Base-by-base conservation (phyloP, 495 filamentous ascomycete genomes). In the Talaromyces borbonicus region DNA sequence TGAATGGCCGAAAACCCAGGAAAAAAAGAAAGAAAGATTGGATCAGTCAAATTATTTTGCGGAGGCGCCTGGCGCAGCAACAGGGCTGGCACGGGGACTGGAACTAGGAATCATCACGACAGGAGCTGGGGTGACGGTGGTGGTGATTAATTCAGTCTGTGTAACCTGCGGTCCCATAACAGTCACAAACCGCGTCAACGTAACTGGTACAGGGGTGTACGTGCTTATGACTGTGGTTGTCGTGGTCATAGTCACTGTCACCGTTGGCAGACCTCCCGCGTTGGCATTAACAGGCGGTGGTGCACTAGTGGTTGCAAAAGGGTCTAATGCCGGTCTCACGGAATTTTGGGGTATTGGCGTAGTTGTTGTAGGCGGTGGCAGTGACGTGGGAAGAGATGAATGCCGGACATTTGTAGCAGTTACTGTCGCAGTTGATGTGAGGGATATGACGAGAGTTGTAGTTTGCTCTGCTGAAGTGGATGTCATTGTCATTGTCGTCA, bases 221-320 rank as follows among this genome's bases (percentile, higher is more conserved):
- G 35, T 38, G 15, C 16, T 38, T 20, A 19, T 38, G 16, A 20
- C 22, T 15, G 35, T 38, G 16, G 35, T 7, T 38, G 35, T 38
- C 16, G 22, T 20, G 19, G 35, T 38, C 35, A 38, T 20, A 11
- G 35, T 38, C 16, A 38, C 35, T 38, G 35, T 38, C 35, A 38
- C 35, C 16, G 35, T 38, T n/a, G 35, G 35, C 8, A 20, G 6
- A 9, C 9, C 35, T 0, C 9, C 35, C 16, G 35, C 35, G 35
- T 38, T 38, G 8, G 11, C 12, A n/a, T 4, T 7, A 20, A 3
- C 16, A 22, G 35, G 16, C 22, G 35, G 11, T 4, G 35, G 35
- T 3, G 35, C 6, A 29, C 6, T 11, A 11, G 5, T 38, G 9
- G 35, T 38, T 4, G 22, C 18, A 15, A 38, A 38, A 2, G 35